phyloP scores from a whole-genome alignment of 2,329 filamentous ascomycete species.

The Diaporthe velutina region DNA sequence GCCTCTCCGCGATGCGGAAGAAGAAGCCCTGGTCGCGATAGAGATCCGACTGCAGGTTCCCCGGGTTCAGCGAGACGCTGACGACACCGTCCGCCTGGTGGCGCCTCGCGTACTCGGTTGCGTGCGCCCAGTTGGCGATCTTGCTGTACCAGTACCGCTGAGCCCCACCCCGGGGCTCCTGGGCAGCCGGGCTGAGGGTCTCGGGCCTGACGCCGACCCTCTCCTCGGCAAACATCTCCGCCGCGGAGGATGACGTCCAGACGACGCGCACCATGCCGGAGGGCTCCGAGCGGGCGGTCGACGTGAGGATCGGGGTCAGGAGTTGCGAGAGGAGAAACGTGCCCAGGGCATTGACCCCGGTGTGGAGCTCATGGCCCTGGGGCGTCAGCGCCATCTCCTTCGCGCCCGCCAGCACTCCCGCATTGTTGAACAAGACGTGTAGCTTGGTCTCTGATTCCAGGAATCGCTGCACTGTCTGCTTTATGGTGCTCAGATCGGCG shows the following conservation, averaged over 20 bases:
- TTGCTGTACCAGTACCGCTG: constrained; percentile 48
- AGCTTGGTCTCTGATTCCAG: constrained; percentile 44
- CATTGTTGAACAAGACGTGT: constrained; percentile 56
- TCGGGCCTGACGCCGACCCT: constrained; percentile 4
- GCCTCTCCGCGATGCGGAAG: constrained; percentile 20
- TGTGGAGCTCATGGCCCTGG: constrained; percentile 33
- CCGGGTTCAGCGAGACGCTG: constrained; percentile 46
- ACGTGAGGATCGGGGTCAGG: constrained; percentile 27
- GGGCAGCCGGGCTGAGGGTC: not conserved
- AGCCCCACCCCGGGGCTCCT: not conserved
- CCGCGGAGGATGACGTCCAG: constrained; percentile 18
- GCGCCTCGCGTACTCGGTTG: constrained; percentile 44
- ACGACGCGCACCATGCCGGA: constrained; percentile 29
- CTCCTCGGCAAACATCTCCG: constrained; percentile 22
- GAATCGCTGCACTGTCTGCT: constrained; percentile 42
- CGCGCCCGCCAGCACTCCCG: constrained; percentile 51
- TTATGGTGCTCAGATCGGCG: constrained; percentile 44
- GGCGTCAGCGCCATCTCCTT: constrained; percentile 37
- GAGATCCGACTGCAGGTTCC: constrained; percentile 46
- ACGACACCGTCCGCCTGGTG: constrained; percentile 44
- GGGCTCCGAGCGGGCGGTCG: constrained; percentile 16
- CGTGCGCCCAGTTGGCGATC: constrained; percentile 43
- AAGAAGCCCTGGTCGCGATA: constrained; percentile 32
- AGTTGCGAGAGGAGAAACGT: constrained; percentile 33
- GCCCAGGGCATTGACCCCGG: constrained; percentile 30